Evolutionary conservation across 2,329 filamentous ascomycete species (phyloP).

Genomic region (Epichloe elymi): DNA sequence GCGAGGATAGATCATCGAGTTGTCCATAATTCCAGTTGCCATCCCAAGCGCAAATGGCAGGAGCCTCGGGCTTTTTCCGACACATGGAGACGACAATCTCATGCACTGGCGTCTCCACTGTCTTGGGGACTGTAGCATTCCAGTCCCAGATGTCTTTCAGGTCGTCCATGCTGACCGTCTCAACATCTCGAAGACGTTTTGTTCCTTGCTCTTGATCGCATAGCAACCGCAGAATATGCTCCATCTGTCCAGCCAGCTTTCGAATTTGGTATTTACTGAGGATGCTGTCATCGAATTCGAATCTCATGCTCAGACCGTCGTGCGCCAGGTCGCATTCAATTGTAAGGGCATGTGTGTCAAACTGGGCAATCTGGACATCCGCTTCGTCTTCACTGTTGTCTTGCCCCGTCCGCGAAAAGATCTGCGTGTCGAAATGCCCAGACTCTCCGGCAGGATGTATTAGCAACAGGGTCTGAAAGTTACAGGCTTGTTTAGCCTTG

Average conservation of each 20-base stretch:
- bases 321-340: slow-evolving; percentile 2
- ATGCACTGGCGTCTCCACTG: slow-evolving; percentile 4
- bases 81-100: neutral
- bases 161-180: slow-evolving; percentile 1
- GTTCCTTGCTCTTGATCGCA: neutral
- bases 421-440: neutral
- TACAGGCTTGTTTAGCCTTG: slow-evolving; percentile 7
- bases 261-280: neutral
- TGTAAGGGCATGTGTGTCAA: slow-evolving; percentile 1
- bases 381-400: neutral
- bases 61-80: slow-evolving; percentile 3
- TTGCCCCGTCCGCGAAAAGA: neutral
- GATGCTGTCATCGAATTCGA: slow-evolving; percentile 1
- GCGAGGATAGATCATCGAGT: slow-evolving; percentile 10
- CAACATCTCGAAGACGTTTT: neutral
- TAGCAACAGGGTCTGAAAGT: slow-evolving; percentile 9
- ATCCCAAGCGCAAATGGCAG: slow-evolving; percentile 17
- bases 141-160: slow-evolving; percentile 5
- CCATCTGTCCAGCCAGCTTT: slow-evolving; percentile 1
- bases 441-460: neutral
- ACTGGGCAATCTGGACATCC: neutral
- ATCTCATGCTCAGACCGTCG: neutral
- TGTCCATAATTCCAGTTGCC: slow-evolving; percentile 26
- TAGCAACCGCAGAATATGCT: neutral
- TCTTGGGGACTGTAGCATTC: slow-evolving; percentile 3